A percentile compares a stretch with the other conserved stretches of the same genome.
These are phyloP conservation scores for Phytophthora niederhauseri DNA, from an alignment of 352 stramenopile genomes.

Conservation along the genomic window DNA sequence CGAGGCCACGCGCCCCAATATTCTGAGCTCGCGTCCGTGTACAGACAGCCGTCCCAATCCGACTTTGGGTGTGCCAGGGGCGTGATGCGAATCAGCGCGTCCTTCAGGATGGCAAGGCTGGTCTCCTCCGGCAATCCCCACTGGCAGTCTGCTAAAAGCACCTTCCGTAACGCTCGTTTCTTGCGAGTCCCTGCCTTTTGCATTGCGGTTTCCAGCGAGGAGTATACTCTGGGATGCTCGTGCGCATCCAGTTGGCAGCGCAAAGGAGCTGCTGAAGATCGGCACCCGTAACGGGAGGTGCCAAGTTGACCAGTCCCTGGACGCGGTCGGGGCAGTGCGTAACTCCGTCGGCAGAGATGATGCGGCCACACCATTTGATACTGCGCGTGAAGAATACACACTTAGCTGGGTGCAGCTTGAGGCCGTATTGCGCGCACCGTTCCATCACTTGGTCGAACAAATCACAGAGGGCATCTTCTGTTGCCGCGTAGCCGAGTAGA, in stretches of 20 bases:
- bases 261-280: constrained; percentile 12
- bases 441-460: constrained; percentile 10
- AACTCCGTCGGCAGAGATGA: constrained; percentile 15
- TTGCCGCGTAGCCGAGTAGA: constrained; percentile 2
- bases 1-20: constrained; percentile 28
- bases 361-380: constrained; percentile 23
- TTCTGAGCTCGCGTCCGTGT: constrained; percentile 24
- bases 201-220: constrained; percentile 16
- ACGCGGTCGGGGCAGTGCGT: constrained; percentile 21
- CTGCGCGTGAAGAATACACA: constrained; percentile 20
- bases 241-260: constrained; percentile 5
- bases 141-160: not conserved
- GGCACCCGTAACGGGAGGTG: not conserved
- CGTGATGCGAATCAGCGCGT: constrained; percentile 17
- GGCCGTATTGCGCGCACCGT: constrained; percentile 8
- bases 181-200: constrained; percentile 14
- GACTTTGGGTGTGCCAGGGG: constrained; percentile 26
- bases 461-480: not conserved
- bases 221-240: constrained; percentile 25
- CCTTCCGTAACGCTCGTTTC: constrained; percentile 23
- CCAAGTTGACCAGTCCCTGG: constrained; percentile 15
- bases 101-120: not conserved
- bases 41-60: constrained; percentile 27
- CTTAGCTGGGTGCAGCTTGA: constrained; percentile 21
- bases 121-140: constrained; percentile 12